Conservation (phyloP, 2,329 filamentous ascomycete genomes). For the Colletotrichum viniferum region DNA sequence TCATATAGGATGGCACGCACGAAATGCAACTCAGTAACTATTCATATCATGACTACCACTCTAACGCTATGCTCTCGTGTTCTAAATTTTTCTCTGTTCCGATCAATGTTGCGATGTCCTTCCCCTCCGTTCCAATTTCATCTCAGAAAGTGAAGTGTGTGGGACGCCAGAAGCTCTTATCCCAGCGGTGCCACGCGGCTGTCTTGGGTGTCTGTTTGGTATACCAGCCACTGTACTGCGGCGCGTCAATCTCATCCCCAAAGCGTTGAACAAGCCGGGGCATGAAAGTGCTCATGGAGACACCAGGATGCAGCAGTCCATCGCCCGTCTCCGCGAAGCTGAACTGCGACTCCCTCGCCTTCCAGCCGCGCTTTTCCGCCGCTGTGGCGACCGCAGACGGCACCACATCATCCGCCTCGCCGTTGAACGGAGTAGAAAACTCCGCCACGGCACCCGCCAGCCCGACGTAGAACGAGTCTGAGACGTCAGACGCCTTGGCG, state of each 20-base stretch:
- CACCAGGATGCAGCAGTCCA: constrained; percentile 20
- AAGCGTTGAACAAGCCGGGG: constrained; percentile 19
- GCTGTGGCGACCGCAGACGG: neutral
- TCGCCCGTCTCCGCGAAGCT: constrained; percentile 32
- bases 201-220: neutral
- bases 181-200: constrained; percentile 15
- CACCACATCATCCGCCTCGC: neutral
- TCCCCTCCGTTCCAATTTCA: neutral
- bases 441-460: constrained; percentile 53
- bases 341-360: constrained; percentile 5
- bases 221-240: constrained; percentile 8
- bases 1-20: neutral
- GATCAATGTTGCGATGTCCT: neutral
- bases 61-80: neutral
- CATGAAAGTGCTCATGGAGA: constrained; percentile 19
- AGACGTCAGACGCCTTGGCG: constrained; percentile 49
- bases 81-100: neutral
- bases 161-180: constrained; percentile 18
- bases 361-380: constrained; percentile 14
- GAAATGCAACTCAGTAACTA: neutral
- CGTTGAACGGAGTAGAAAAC: constrained; percentile 25
- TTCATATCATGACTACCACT: neutral
- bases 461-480: constrained; percentile 54
- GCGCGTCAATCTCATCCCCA: neutral
- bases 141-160: constrained; percentile 11